Evolutionary conservation across 2,329 filamentous ascomycete genomes (phyloP).

Genomic region (Lecanicillium sp.): DNA sequence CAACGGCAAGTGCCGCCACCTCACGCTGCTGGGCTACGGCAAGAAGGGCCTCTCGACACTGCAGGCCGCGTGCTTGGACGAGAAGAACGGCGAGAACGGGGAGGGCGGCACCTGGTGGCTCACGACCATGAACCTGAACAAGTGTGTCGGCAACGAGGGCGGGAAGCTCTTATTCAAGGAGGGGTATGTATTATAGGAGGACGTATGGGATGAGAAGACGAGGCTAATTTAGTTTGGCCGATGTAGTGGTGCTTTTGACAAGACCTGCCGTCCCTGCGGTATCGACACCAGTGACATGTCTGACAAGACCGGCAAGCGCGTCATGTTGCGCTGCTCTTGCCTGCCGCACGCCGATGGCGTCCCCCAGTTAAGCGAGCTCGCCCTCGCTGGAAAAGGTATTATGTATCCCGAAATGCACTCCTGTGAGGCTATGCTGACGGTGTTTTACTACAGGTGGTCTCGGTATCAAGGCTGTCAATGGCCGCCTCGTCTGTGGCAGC

Average conservation of each 20-base stretch:
- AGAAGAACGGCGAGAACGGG: no score
- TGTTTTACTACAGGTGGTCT: not conserved
- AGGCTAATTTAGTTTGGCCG: not conserved
- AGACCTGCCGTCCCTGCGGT: conserved; percentile 19
- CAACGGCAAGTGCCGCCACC: conserved; percentile 16
- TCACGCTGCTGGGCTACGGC: conserved; percentile 20
- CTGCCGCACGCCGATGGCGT: conserved; percentile 3
- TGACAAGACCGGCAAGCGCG: not conserved
- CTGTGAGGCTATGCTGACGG: not conserved
- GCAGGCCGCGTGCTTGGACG: conserved; percentile 19
- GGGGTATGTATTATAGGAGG: conserved; percentile 15
- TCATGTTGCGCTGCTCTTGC: conserved; percentile 16
- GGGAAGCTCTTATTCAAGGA: conserved; percentile 18
- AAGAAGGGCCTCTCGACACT: conserved; percentile 16
- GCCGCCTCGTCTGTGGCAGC: conserved; percentile 18
- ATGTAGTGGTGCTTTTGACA: conserved; percentile 19
- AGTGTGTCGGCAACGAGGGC: conserved; percentile 18
- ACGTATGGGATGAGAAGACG: not conserved
- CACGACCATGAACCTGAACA: conserved; percentile 23
- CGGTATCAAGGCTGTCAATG: conserved; percentile 13
- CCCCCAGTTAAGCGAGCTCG: conserved; percentile 15
- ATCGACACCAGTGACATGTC: conserved; percentile 11
- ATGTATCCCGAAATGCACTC: not conserved
- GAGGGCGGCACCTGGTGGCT: conserved; percentile 17
- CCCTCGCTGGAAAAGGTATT: conserved; percentile 16